A percentile compares a stretch with the other conserved stretches of the same genome.
Conservation (phyloP, 164 flowering plant genomes). For the Cinnamomum chago region DNA sequence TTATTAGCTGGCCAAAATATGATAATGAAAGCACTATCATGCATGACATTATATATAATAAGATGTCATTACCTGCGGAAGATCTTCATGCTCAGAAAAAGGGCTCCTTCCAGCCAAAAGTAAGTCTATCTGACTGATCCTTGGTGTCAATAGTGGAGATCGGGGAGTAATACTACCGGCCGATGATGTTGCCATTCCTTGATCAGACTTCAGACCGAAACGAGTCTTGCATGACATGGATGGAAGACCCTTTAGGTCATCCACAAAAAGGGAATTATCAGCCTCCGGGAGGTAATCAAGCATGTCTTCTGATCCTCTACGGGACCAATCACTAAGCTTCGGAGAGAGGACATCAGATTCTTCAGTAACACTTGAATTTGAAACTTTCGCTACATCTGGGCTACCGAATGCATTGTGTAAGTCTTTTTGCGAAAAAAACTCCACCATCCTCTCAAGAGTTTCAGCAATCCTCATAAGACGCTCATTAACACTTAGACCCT, state of each 20-base stretch:
- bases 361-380: slow-evolving; percentile 90
- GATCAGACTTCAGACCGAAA: slow-evolving; percentile 98
- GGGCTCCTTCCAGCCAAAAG: slow-evolving; percentile 76
- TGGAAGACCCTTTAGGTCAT: slow-evolving; percentile 83
- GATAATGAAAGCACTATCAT: too few relatives aligned
- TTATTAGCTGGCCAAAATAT: too few relatives aligned
- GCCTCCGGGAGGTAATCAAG: slow-evolving; percentile 84
- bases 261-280: slow-evolving; percentile 62
- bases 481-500: slow-evolving; percentile 86
- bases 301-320: slow-evolving; percentile 97
- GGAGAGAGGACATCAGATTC: slow-evolving; percentile 86
- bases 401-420: slow-evolving; percentile 54
- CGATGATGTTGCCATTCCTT: slow-evolving; percentile 97
- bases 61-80: slow-evolving; percentile 63
- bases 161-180: slow-evolving; percentile 99
- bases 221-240: slow-evolving; percentile 91
- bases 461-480: slow-evolving; percentile 80
- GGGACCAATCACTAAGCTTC: slow-evolving; percentile 91
- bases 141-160: slow-evolving; percentile 89
- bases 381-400: slow-evolving; percentile 81
- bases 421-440: slow-evolving; percentile 70
- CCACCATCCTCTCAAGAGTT: slow-evolving; percentile 88
- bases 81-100: slow-evolving; percentile 79
- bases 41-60: too few relatives aligned
- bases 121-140: slow-evolving; percentile 77